phyloP scores from a whole-genome alignment of 2,329 filamentous ascomycete species.

The Gaeumannomyces sp. region DNA sequence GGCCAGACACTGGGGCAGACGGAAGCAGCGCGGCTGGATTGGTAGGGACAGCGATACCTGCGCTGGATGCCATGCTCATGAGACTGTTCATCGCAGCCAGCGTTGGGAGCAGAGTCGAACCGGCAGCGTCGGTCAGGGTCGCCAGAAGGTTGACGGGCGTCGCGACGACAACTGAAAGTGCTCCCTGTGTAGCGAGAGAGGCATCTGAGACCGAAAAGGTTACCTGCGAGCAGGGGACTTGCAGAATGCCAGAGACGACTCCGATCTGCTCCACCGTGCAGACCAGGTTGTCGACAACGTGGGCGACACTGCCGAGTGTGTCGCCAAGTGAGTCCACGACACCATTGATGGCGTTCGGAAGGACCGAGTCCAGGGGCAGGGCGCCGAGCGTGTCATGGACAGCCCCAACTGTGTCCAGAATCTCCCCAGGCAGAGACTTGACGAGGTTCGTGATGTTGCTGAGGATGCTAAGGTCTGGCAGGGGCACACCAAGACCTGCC shows the following conservation, averaged over 20 bases:
- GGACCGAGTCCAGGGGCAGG: neutral
- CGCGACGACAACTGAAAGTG: conserved; percentile 7
- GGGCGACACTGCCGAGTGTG: conserved; percentile 4
- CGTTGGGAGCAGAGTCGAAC: conserved; percentile 4
- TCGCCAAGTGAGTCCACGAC: conserved; percentile 1
- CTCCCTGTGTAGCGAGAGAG: neutral
- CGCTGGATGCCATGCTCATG: neutral
- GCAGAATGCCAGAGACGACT: conserved; percentile 4
- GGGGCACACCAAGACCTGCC: neutral
- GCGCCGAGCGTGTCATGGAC: conserved; percentile 1
- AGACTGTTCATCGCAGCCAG: neutral
- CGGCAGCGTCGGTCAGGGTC: conserved; percentile 7
- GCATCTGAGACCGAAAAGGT: neutral
- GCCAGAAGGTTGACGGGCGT: conserved; percentile 3
- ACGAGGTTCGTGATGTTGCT: neutral
- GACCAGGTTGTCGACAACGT: conserved; percentile 9
- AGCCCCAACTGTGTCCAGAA: neutral
- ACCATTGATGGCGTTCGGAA: conserved; percentile 4
- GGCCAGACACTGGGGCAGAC: neutral
- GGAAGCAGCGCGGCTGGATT: neutral
- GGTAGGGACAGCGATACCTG: neutral
- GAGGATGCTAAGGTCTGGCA: conserved; percentile 5
- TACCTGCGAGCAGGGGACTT: conserved; percentile 7
- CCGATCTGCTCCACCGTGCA: conserved; percentile 8
- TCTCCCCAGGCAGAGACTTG: neutral